Evolutionary conservation across 2,329 filamentous ascomycete species (phyloP), one percentile per base, ranked within the genome.

Genomic region (Aspergillus sp.): DNA sequence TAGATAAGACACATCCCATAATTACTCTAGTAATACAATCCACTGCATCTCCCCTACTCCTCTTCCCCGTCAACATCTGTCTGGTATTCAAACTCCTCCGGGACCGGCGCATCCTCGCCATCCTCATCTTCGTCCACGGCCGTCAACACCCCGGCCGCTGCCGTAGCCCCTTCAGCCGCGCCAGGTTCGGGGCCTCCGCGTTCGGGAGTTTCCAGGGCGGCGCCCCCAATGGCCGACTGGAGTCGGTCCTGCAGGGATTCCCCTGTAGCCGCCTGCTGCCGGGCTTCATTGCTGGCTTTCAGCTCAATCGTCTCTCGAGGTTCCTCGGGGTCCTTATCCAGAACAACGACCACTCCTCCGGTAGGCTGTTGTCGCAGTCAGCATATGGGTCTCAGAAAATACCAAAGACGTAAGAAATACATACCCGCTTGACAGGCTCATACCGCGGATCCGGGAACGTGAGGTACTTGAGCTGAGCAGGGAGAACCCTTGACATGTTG

Each of bases 401-500:
- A 5, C 26, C 36, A 25, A 26, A n/a, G 34, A 29, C 20, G 24
- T 17, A 12, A 29, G 17, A 37, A 5, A 12, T 32, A 61, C 70
- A 58, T 66, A 89, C 85, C 76, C 93, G 80, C 67, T 84, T 85
- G 42, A 96, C 88, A 22, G 91, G 89, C 70, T 83, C 85, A 64
- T 95, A 98, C 48, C 93, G 80, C 28, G 84, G 83, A 42, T 84
- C 75, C 30, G 85, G 78, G 71, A 98, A 94, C 60, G 78, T 93
- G 53, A 98, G 85, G 60, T 89, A 95, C 68, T 93, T 94, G 53
- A 96, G 75, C 66, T 98, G 91, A 29, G 78, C 76, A 1, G 88
- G 91, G 29, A 98, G 75, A 22, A 98, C 86, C 49, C 91, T 77
- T 34, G 83, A 93, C 86, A 98, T 93, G 69, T 98, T 98, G 55